Evolutionary conservation across 225 moss, liverwort and hornwort genomes (phyloP), one percentile per base, ranked within the genome.

Genomic region (Polytrichum commune): DNA sequence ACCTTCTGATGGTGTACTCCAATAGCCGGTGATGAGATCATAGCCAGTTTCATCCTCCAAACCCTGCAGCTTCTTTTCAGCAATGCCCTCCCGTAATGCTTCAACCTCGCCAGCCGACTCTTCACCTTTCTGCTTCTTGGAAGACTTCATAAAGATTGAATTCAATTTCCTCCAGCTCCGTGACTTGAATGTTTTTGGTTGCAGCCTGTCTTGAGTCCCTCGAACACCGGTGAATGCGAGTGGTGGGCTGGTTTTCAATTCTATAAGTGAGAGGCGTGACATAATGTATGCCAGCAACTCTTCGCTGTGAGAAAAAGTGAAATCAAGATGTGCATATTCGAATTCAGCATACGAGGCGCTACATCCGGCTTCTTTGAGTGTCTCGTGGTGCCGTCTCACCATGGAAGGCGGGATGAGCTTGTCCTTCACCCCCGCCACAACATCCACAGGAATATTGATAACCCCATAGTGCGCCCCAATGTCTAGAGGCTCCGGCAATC

Each of bases 311-410:
- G 94, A 89, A 70, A 97, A 88, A 1, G 93, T 97, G 68, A 97
- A 97, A 62, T 97, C 96, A 30, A 97, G 57, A 70, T 97, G 96
- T 1, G 96, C 96, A 62, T 97, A 97, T 29, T 97, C 94, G 54
- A 97, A 97, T 74, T 94, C 96, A 5, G 88, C 78, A 62, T 92
- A 97, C 0, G 94, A 91, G 4, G 78, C 78, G 63, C 62, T 65
- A 74, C 90, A 89, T 0, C 89, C 94, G 1, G 81, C 86, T 4
- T 73, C 64, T 73, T 76, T 90, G 67, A 97, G 62, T 2, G 74
- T 81, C 25, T 75, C 74, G 70, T 90, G 92, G 80, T 97, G 96
- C 35, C 73, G 83, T 18, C 77, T 75, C 57, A 94, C 80, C 94
- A 94, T 94, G 46, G 94, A 88, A 19, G 81, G 76, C 1, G 96